Conservation (phyloP, 2,329 filamentous ascomycete genomes). For the Paraphaeosphaeria sporulosa region DNA sequence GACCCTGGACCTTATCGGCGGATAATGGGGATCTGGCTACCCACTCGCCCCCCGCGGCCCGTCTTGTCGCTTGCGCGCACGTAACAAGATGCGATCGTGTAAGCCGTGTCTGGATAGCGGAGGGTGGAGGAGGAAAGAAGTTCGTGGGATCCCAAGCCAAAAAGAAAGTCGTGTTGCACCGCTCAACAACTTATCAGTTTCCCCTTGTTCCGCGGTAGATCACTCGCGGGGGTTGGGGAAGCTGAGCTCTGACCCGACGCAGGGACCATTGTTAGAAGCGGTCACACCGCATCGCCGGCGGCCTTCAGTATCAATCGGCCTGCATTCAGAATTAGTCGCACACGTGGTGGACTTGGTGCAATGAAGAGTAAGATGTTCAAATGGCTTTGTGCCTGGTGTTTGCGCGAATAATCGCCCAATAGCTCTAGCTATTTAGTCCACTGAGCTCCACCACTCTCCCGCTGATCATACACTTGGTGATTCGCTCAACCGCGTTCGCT, state of each 20-base stretch:
- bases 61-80: conserved; percentile 17
- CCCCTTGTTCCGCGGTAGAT: neutral
- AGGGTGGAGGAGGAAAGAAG: conserved; percentile 8
- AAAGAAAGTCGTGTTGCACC: neutral
- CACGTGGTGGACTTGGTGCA: neutral
- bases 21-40: conserved; percentile 22
- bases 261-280: conserved; percentile 11
- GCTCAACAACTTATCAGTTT: conserved; percentile 9
- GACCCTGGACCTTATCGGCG: conserved; percentile 38
- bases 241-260: conserved; percentile 13
- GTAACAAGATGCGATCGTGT: conserved; percentile 10
- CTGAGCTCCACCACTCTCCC: conserved; percentile 15
- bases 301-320: neutral
- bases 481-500: conserved; percentile 80
- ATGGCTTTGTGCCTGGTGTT: conserved; percentile 16
- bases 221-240: conserved; percentile 1
- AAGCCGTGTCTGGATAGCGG: neutral
- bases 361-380: neutral
- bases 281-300: conserved; percentile 13
- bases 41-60: conserved; percentile 31
- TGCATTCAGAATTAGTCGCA: neutral
- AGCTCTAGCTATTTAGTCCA: conserved; percentile 34
- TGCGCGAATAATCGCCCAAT: conserved; percentile 23
- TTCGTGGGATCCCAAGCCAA: conserved; percentile 2
- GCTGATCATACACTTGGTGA: conserved; percentile 4